Evolutionary conservation across 768 basidiomycete species (phyloP).

Genomic region (Boletus subparvulus): DNA sequence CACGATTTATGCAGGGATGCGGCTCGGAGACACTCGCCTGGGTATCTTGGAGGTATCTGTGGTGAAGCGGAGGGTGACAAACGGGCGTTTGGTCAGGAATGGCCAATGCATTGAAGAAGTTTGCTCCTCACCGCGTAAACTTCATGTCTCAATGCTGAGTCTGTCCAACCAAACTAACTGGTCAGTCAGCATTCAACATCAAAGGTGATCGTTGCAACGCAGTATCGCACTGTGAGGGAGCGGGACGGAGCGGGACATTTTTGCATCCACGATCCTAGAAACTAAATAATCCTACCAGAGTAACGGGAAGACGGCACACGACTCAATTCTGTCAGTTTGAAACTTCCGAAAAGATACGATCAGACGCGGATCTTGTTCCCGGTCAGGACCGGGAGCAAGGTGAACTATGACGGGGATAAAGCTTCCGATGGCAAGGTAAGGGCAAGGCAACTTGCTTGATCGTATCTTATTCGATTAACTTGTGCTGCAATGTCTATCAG

Average conservation of each 20-base stretch:
- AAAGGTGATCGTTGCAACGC: background rate
- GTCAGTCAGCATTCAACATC: background rate
- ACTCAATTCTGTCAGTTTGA: slow-evolving; percentile 11
- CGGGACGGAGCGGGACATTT: slow-evolving; percentile 15
- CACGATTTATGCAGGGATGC: background rate
- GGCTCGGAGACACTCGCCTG: slow-evolving; percentile 44
- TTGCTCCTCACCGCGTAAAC: slow-evolving; percentile 50
- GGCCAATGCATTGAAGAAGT: background rate
- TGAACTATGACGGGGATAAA: background rate
- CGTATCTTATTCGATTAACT: background rate
- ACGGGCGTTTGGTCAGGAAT: background rate
- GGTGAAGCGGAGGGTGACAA: background rate
- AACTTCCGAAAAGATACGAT: slow-evolving; percentile 9
- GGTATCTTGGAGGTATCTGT: slow-evolving; percentile 67
- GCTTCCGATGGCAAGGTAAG: background rate
- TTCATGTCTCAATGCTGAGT: slow-evolving; percentile 42
- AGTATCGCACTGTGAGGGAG: background rate
- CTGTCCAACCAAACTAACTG: background rate
- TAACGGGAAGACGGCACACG: background rate
- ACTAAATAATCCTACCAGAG: background rate
- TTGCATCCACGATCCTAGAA: slow-evolving; percentile 3
- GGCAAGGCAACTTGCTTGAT: background rate
- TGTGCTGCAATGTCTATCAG: slow-evolving; percentile 19
- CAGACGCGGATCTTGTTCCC: background rate
- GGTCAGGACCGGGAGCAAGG: background rate